Percentiles rank a stretch among this genome's conserved stretches.
These are phyloP conservation scores for Metrosideros polymorpha DNA, from an alignment of 441 rosid genomes.

Conservation along the genomic window DNA sequence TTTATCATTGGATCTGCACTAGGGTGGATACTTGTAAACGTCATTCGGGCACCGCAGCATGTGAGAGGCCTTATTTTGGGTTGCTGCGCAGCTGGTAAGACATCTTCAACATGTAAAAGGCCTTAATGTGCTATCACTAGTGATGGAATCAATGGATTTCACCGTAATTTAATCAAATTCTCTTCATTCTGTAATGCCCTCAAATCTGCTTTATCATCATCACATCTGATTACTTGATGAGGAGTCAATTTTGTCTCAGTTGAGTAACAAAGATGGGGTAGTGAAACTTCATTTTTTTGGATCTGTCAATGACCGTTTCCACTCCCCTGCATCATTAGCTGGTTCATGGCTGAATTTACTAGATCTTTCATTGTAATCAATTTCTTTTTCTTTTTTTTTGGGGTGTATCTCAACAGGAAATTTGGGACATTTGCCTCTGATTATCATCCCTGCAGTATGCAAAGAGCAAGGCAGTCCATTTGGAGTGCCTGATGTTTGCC, in stretches of 20 bases:
- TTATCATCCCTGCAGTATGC: slow-evolving; percentile 26
- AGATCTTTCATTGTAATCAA: background rate
- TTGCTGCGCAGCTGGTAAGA: slow-evolving; percentile 20
- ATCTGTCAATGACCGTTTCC: background rate
- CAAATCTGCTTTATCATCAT: background rate
- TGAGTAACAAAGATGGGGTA: background rate
- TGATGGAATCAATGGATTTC: background rate
- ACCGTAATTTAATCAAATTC: background rate
- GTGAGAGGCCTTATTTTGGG: slow-evolving; percentile 20
- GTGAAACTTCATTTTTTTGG: background rate
- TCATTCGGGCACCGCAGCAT: slow-evolving; percentile 11
- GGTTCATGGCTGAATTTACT: background rate
- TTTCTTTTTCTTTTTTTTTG: background rate
- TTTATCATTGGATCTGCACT: slow-evolving; percentile 5
- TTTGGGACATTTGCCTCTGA: slow-evolving; percentile 26
- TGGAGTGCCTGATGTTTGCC: slow-evolving; percentile 17
- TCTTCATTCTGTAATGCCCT: background rate
- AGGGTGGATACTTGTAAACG: slow-evolving; percentile 20
- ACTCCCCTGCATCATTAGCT: background rate
- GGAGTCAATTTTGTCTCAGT: background rate
- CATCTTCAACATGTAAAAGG: background rate
- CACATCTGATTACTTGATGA: background rate
- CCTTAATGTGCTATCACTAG: background rate
- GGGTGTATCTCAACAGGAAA: slow-evolving; percentile 15
- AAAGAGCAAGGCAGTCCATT: slow-evolving; percentile 23